Conservation (phyloP, 2,329 filamentous ascomycete species). For the Hansfordia pulvinata region DNA sequence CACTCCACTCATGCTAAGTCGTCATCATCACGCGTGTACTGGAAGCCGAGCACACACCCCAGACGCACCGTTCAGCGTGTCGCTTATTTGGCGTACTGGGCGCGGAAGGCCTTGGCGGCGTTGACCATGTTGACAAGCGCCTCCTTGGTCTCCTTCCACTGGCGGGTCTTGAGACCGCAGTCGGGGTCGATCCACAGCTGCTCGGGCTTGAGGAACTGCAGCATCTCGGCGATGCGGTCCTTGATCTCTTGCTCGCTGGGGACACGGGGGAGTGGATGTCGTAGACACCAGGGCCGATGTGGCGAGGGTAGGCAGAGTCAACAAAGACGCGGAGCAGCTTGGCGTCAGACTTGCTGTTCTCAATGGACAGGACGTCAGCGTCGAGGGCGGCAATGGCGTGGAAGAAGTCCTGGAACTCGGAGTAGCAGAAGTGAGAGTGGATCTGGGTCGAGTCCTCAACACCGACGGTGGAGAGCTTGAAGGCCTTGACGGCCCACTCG, state of each 20-base stretch:
- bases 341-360: constrained; percentile 99
- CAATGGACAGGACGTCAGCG: constrained; percentile 94
- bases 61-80: too few species aligned
- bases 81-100: constrained; percentile 67
- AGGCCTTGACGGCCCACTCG: constrained; percentile 92
- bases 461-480: constrained; percentile 88
- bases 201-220: constrained; percentile 89
- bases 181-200: constrained; percentile 99
- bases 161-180: constrained; percentile 97
- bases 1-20: too few species aligned
- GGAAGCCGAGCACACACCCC: too few species aligned
- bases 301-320: constrained; percentile 90
- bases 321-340: constrained; percentile 99
- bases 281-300: constrained; percentile 98
- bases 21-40: too few species aligned
- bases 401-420: constrained; percentile 99
- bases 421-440: constrained; percentile 99
- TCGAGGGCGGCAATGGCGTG: constrained; percentile 97
- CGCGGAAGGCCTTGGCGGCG: constrained; percentile 91
- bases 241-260: constrained; percentile 97
- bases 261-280: constrained; percentile 98
- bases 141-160: constrained; percentile 98
- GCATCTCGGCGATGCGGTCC: constrained; percentile 96
- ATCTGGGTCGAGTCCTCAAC: constrained; percentile 96
- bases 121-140: constrained; percentile 94